Evolutionary conservation across 2,329 filamentous ascomycete species (phyloP).

Genomic region (Aspergillus ruber): DNA sequence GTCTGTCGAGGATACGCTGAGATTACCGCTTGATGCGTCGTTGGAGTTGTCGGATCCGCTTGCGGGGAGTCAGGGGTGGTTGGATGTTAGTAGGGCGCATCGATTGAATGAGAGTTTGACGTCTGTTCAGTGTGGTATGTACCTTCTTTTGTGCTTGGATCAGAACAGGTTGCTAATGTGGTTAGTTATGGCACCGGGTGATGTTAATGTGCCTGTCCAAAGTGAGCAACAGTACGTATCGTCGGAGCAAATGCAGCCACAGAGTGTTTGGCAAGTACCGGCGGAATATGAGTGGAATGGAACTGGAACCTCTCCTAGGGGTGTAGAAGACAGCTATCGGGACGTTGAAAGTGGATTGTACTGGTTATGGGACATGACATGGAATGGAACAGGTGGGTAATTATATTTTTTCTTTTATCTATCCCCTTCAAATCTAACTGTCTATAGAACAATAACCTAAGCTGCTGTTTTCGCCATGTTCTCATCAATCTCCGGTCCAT

Average conservation of each 20-base stretch:
- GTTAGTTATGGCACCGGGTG: constrained; percentile 7
- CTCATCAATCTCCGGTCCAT: constrained; percentile 20
- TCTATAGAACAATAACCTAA: neutral
- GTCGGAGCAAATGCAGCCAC: neutral
- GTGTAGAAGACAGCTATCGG: constrained; percentile 2
- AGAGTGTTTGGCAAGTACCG: constrained; percentile 4
- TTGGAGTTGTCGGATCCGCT: constrained; percentile 5
- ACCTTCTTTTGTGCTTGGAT: neutral
- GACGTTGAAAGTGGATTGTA: constrained; percentile 20
- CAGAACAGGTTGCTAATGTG: neutral
- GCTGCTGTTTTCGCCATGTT: constrained; percentile 7
- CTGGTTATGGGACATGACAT: constrained; percentile 26
- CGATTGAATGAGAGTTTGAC: constrained; percentile 19
- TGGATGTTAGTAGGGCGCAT: constrained; percentile 7
- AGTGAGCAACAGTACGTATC: neutral
- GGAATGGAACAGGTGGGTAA: constrained; percentile 12
- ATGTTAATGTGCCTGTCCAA: neutral
- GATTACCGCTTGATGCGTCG: constrained; percentile 13
- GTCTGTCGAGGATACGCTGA: constrained; percentile 19
- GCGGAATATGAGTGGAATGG: constrained; percentile 8
- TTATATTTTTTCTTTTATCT: neutral
- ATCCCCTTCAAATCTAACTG: neutral
- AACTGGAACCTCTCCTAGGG: neutral
- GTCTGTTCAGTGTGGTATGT: constrained; percentile 18
- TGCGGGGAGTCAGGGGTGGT: constrained; percentile 2